A percentile compares a stretch with the other conserved stretches of the same genome.
phyloP scores from a whole-genome alignment of 2,329 filamentous ascomycete genomes.

The Clarireedia sp. region DNA sequence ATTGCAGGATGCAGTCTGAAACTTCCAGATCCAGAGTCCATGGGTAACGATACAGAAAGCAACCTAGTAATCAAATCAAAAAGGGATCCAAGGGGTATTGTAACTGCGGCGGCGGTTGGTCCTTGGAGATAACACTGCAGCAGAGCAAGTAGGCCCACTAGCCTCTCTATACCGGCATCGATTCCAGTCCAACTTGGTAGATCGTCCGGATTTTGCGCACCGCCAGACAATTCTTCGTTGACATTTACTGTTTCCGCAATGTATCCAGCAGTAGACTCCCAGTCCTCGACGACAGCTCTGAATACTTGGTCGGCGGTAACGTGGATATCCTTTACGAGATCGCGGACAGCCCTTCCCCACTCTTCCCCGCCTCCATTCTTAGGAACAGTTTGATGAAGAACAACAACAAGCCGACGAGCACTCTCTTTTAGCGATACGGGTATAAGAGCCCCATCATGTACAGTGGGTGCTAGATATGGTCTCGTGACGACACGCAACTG shows the following conservation, averaged over 20 bases:
- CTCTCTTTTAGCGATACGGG: slow-evolving; percentile 46
- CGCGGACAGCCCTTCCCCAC: slow-evolving; percentile 62
- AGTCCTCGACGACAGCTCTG: slow-evolving; percentile 71
- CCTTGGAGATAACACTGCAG: slow-evolving; percentile 55
- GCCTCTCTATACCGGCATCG: slow-evolving; percentile 61
- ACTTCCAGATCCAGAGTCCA: slow-evolving; percentile 14
- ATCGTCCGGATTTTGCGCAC: slow-evolving; percentile 38
- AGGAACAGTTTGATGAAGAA: slow-evolving; percentile 71
- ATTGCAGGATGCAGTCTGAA: slow-evolving; percentile 65
- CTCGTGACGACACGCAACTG: slow-evolving; percentile 58
- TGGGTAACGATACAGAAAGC: slow-evolving; percentile 52
- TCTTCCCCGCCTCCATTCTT: slow-evolving; percentile 72
- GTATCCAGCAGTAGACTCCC: slow-evolving; percentile 59
- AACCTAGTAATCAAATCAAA: slow-evolving; percentile 64
- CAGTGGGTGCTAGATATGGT: slow-evolving; percentile 56
- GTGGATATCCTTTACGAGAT: slow-evolving; percentile 58
- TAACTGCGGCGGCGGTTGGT: slow-evolving; percentile 57
- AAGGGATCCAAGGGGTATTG: slow-evolving; percentile 58
- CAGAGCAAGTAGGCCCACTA: slow-evolving; percentile 57
- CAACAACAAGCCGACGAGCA: slow-evolving; percentile 57
- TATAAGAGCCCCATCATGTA: slow-evolving; percentile 40
- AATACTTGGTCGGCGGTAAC: slow-evolving; percentile 68
- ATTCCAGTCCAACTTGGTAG: slow-evolving; percentile 69
- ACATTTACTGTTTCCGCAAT: slow-evolving; percentile 36
- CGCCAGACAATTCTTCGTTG: slow-evolving; percentile 41